Percentiles rank a stretch among this genome's conserved stretches.
These are phyloP conservation scores for Cercospora janseana DNA, from an alignment of 2,329 filamentous ascomycete species.

Conservation along the genomic window DNA sequence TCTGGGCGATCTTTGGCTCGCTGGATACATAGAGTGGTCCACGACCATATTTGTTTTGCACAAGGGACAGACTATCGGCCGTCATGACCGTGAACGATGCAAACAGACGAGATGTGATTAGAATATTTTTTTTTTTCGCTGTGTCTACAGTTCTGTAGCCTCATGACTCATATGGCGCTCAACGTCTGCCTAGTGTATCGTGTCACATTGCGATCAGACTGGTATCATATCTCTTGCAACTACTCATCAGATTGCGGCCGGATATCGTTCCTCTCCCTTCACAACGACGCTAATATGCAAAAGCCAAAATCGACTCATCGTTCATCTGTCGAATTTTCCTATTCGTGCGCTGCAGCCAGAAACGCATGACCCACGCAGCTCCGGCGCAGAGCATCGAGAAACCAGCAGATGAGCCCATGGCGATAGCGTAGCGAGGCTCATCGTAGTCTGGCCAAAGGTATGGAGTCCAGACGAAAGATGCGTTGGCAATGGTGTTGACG, in stretches of 20 bases:
- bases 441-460: constrained; percentile 52
- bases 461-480: constrained; percentile 52
- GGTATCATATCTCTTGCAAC: background rate
- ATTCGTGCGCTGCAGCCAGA: constrained; percentile 46
- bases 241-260: background rate
- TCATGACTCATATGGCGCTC: too few species aligned
- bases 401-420: constrained; percentile 46
- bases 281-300: constrained; percentile 32
- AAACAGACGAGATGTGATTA: too few species aligned
- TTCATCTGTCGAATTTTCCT: constrained; percentile 36
- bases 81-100: too few species aligned
- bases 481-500: constrained; percentile 51
- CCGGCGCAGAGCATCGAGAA: constrained; percentile 47
- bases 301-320: constrained; percentile 33
- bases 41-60: too few species aligned
- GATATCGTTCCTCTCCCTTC: background rate
- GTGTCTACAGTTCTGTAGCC: too few species aligned
- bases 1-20: too few species aligned
- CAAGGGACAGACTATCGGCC: too few species aligned
- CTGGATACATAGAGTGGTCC: too few species aligned
- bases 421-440: constrained; percentile 47
- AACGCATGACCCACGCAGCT: constrained; percentile 46
- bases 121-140: too few species aligned
- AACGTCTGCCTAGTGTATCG: too few species aligned
- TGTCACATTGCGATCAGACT: too few species aligned